A percentile compares a stretch with the other conserved stretches of the same genome.
These are phyloP conservation scores for Rhizophlyctis rosea DNA, from an alignment of 192 early-diverging fungal genomes.

Conservation along the genomic window DNA sequence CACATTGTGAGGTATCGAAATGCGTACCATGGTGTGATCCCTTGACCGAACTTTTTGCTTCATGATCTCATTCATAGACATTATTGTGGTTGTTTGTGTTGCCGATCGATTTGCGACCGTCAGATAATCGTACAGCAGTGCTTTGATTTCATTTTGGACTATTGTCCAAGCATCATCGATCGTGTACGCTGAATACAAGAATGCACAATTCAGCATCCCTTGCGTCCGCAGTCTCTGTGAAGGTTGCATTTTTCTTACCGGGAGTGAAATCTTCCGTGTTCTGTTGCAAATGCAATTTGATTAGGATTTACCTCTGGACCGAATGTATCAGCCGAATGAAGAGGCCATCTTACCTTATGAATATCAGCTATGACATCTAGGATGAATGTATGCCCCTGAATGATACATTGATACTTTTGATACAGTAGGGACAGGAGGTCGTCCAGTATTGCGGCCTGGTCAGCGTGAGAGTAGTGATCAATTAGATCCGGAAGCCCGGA, in stretches of 20 bases:
- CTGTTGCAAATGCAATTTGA: too few species aligned
- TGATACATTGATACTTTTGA: constrained; percentile 8
- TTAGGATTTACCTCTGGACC: too few species aligned
- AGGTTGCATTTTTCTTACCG: too few species aligned
- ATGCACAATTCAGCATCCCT: background rate
- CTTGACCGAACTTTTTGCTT: constrained; percentile 24
- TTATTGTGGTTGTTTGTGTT: constrained; percentile 21
- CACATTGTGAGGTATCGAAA: background rate
- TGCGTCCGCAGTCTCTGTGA: too few species aligned
- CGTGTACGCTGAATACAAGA: constrained; percentile 32
- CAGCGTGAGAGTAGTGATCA: background rate
- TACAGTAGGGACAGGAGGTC: constrained; percentile 2
- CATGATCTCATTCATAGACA: constrained; percentile 46
- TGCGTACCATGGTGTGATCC: background rate
- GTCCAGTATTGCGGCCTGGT: background rate
- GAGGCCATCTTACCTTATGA: background rate
- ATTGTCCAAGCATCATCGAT: constrained; percentile 46
- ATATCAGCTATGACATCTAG: constrained; percentile 16
- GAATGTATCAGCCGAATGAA: too few species aligned
- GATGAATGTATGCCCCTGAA: constrained; percentile 30
- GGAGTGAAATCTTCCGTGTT: too few species aligned
- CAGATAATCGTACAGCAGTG: constrained; percentile 55
- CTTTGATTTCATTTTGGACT: constrained; percentile 57
- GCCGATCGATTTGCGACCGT: constrained; percentile 23
- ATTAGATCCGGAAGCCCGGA: too few species aligned